Evolutionary conservation across 345 rosid species (phyloP), one percentile per base, ranked within the genome.

Genomic region (Murraya koenigii): DNA sequence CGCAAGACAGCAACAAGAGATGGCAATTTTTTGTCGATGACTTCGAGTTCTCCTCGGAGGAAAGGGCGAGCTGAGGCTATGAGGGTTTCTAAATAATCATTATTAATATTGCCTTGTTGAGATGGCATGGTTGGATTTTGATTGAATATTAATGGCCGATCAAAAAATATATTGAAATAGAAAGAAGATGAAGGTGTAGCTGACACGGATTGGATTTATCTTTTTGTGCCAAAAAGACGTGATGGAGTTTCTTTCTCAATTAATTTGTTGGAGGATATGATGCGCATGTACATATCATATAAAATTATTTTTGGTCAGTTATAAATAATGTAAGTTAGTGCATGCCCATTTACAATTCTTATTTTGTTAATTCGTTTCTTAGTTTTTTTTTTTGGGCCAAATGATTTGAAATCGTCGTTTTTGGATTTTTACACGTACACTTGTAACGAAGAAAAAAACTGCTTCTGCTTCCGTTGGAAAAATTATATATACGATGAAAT

Each of bases 1-100:
- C 92, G 94, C 60, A 96, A 83, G 49, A 91, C 92, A 33, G 92
- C 81, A 22, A 96, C 78, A 10, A 94, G 80, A 3, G 91, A 80
- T 32, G 95, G 98, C 63, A 94, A 82, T 7, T 88, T 88, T 2
- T 80, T 69, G 82, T 96, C 93, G 15, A 94, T 62, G 33, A 81
- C 58, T 77, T 94, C 90, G 8, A 94, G 90, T 86, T 96, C 93
- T 26, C 97, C 97, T 8, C 98, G 93, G 70, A 96, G 98, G 75
- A 96, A 96, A 36, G 99, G 99, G 7, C 99, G 94, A 32, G 94
- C 84, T 1, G 85, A 78, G 64, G 81, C 87, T 6, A 94, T 72
- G 38, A 91, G 89, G 77, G 82, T 49, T 44, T 83, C 77, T 38
- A 85, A 77, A 78, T 75, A 55, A 0, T 69, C 56, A 4, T 52